Evolutionary conservation across 2,329 filamentous ascomycete species (phyloP).

Genomic region (Diaporthe sp.): DNA sequence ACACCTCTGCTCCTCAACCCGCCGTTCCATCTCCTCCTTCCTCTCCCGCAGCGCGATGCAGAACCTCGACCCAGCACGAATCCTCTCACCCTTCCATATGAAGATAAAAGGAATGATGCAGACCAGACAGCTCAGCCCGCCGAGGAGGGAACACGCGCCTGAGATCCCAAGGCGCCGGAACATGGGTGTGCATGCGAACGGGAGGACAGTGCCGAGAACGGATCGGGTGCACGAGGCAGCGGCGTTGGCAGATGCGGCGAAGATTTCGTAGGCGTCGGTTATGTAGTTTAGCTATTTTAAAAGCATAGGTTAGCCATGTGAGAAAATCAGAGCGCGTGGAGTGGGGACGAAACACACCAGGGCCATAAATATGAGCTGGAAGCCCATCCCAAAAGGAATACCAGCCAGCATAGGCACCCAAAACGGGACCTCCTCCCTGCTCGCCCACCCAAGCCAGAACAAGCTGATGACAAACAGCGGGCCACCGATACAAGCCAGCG

Average conservation of each 20-base stretch:
- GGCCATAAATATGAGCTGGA: conserved; percentile 71
- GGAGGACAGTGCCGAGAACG: conserved; percentile 64
- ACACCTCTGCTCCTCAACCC: conserved; percentile 49
- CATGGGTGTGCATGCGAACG: conserved; percentile 64
- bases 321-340: neutral
- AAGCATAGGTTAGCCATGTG: neutral
- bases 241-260: conserved; percentile 66
- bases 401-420: conserved; percentile 69
- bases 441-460: conserved; percentile 72
- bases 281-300: conserved; percentile 61
- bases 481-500: conserved; percentile 76
- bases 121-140: conserved; percentile 61
- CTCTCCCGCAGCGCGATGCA: conserved; percentile 67
- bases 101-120: conserved; percentile 63
- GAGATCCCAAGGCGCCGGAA: conserved; percentile 58
- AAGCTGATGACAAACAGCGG: conserved; percentile 68
- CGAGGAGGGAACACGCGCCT: conserved; percentile 64
- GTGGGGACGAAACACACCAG: conserved; percentile 50
- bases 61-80: conserved; percentile 69
- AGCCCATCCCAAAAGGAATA: conserved; percentile 70
- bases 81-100: conserved; percentile 63
- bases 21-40: conserved; percentile 58
- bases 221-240: conserved; percentile 61
- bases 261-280: conserved; percentile 75
- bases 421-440: conserved; percentile 59